These are phyloP conservation scores for Boletus chippewaensis DNA, from an alignment of 1,284 basidiomycete genomes.

Conservation along the genomic window DNA sequence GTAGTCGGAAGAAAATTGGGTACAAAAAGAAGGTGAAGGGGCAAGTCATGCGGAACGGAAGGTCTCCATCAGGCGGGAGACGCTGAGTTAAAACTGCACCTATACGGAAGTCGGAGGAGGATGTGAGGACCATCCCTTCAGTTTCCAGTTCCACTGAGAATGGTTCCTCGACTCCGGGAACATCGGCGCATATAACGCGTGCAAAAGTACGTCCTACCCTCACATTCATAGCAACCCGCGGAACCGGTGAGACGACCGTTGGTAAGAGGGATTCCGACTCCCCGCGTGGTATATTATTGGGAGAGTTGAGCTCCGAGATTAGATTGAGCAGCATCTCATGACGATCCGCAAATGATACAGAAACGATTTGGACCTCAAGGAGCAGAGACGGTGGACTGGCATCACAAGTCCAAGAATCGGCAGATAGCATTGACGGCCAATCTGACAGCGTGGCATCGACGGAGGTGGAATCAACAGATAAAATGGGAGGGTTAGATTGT, in stretches of 20 bases:
- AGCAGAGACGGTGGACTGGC: constrained; percentile 53
- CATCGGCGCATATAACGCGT: constrained; percentile 42
- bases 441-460: constrained; percentile 46
- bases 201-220: constrained; percentile 44
- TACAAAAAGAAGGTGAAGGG: constrained; percentile 34
- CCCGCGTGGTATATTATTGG: constrained; percentile 15
- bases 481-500: constrained; percentile 34
- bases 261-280: constrained; percentile 24
- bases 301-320: constrained; percentile 19
- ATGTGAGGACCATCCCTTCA: constrained; percentile 39
- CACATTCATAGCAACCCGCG: constrained; percentile 44
- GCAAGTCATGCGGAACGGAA: constrained; percentile 37
- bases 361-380: constrained; percentile 42
- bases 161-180: constrained; percentile 33
- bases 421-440: constrained; percentile 43
- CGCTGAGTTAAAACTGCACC: constrained; percentile 21
- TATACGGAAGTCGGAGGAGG: constrained; percentile 32
- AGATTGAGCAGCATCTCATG: constrained; percentile 45
- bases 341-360: constrained; percentile 46
- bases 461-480: constrained; percentile 40
- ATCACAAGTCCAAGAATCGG: constrained; percentile 46
- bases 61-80: constrained; percentile 19
- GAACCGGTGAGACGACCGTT: constrained; percentile 39
- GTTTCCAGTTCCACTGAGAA: constrained; percentile 48
- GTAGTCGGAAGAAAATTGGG: constrained; percentile 43